These are phyloP conservation scores for Monosporascus sp. DNA, from an alignment of 2,329 filamentous ascomycete species.

Conservation along the genomic window DNA sequence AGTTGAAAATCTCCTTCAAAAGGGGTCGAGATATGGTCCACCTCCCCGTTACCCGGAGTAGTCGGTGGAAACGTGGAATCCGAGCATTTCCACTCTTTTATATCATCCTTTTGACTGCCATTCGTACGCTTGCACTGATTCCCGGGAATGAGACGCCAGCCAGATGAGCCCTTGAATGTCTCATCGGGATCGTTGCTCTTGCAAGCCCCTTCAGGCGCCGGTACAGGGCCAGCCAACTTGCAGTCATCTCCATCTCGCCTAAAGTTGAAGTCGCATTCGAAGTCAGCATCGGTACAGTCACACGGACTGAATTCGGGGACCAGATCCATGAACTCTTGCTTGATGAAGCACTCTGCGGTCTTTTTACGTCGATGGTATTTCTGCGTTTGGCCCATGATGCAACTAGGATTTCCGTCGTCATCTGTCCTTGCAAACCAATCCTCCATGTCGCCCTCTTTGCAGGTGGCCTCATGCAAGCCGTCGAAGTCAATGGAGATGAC, in stretches of 20 bases:
- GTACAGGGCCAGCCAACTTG: constrained; percentile 54
- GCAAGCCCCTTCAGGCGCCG: constrained; percentile 68
- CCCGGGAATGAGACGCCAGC: constrained; percentile 86
- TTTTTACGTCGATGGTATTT: constrained; percentile 81
- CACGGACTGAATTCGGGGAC: constrained; percentile 66
- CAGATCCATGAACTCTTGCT: constrained; percentile 76
- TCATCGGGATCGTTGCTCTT: constrained; percentile 57
- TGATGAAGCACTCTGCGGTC: constrained; percentile 82
- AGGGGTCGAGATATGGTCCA: constrained; percentile 52
- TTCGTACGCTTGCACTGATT: constrained; percentile 61
- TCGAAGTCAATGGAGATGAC: constrained; percentile 80
- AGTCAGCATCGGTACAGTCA: constrained; percentile 77
- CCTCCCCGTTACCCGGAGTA: constrained; percentile 58
- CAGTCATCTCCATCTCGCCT: constrained; percentile 65
- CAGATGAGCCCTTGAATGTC: constrained; percentile 78
- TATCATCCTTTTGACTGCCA: constrained; percentile 62
- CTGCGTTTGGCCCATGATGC: constrained; percentile 94
- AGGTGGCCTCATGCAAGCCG: constrained; percentile 73
- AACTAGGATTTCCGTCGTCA: constrained; percentile 73
- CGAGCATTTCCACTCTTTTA: constrained; percentile 70
- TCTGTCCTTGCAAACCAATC: constrained; percentile 82
- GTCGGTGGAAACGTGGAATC: constrained; percentile 47
- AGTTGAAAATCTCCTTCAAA: constrained; percentile 55
- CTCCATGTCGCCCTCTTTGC: constrained; percentile 73
- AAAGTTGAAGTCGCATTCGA: constrained; percentile 97